Conservation (phyloP, 2,329 filamentous ascomycete genomes). For the Dothistroma septosporum region DNA sequence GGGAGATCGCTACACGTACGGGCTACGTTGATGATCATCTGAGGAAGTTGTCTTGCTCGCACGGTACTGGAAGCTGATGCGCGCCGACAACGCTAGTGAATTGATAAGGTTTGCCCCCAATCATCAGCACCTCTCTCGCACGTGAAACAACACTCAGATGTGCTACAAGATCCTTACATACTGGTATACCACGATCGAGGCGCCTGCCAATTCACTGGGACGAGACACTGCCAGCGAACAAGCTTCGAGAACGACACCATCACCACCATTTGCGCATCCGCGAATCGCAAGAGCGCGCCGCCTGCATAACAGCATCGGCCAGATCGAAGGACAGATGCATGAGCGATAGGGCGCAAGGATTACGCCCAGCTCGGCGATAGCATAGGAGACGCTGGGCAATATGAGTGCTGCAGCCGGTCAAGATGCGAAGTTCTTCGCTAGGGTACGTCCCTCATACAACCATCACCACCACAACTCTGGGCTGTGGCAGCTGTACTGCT, state of each 20-base stretch:
- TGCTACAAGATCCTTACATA: background rate
- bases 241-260: background rate
- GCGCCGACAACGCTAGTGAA: constrained; percentile 3
- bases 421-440: constrained; percentile 98
- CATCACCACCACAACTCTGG: background rate
- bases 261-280: constrained; percentile 1
- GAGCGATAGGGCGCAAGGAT: background rate
- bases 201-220: background rate
- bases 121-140: background rate
- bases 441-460: constrained; percentile 59
- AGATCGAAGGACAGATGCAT: constrained; percentile 3
- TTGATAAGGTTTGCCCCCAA: background rate
- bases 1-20: background rate
- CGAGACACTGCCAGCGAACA: background rate
- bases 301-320: constrained; percentile 5
- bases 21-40: background rate
- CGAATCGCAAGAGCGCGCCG: constrained; percentile 1
- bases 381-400: constrained; percentile 22
- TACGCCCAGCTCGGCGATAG: background rate
- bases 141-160: background rate
- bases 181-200: background rate
- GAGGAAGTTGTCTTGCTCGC: constrained; percentile 4
- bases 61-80: background rate
- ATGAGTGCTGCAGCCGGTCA: constrained; percentile 67
- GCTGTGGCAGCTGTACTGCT: background rate